Evolutionary conservation across 495 filamentous ascomycete genomes (phyloP).

Genomic region (Xylaria acuta): DNA sequence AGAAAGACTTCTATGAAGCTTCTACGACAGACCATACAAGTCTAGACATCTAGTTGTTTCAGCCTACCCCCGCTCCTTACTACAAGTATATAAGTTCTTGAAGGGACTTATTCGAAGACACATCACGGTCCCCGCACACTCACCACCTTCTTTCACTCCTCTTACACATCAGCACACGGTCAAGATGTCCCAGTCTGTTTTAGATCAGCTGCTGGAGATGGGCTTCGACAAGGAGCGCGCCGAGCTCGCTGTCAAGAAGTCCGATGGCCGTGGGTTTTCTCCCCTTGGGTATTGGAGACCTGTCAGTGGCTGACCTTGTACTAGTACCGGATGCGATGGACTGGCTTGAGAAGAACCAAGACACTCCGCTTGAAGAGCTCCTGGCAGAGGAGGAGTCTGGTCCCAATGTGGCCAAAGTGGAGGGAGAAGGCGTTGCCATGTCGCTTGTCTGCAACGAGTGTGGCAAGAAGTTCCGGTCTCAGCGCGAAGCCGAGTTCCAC

Average conservation of each 20-base stretch:
- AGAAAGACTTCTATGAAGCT: neutral
- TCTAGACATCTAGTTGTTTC: neutral
- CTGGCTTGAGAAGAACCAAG: conserved; percentile 89
- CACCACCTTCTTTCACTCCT: conserved; percentile 31
- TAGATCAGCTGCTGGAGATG: conserved; percentile 89
- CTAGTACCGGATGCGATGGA: conserved; percentile 87
- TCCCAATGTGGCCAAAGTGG: conserved; percentile 58
- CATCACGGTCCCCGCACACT: conserved; percentile 1
- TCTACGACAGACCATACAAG: neutral
- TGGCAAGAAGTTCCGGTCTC: conserved; percentile 84
- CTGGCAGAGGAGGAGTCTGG: conserved; percentile 62
- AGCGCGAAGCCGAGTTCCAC: conserved; percentile 85
- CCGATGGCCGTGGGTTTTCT: conserved; percentile 69
- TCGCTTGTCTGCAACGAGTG: conserved; percentile 85
- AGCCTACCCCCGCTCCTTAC: neutral
- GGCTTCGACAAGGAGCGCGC: conserved; percentile 86
- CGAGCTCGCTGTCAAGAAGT: conserved; percentile 79
- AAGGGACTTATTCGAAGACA: neutral
- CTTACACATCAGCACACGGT: conserved; percentile 27
- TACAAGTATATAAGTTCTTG: neutral
- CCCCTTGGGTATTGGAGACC: conserved; percentile 12
- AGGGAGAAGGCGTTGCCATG: conserved; percentile 63
- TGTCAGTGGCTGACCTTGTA: conserved; percentile 31
- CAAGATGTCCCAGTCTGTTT: conserved; percentile 71
- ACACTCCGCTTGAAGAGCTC: conserved; percentile 39